Percentiles rank a stretch among this genome's conserved stretches.
These are phyloP conservation scores for Coemansia sp. DNA, from an alignment of 192 early-diverging fungal genomes.

Conservation along the genomic window DNA sequence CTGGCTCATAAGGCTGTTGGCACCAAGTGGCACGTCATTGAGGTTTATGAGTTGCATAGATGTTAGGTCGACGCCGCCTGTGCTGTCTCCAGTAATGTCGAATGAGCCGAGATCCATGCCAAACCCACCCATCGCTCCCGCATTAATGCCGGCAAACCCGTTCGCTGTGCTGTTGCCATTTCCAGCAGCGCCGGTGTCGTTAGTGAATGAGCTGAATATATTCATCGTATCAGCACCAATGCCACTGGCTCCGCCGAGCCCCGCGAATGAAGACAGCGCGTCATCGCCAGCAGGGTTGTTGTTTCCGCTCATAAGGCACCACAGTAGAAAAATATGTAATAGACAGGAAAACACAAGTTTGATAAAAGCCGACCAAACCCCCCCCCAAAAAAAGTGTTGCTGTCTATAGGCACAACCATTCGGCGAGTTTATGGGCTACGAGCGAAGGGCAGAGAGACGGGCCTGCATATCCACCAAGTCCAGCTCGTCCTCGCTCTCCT, in stretches of 20 bases:
- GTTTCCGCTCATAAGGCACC: slow-evolving; percentile 6
- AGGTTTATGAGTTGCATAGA: slow-evolving; percentile 43
- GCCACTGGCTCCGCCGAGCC: slow-evolving; percentile 20
- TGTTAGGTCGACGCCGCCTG: slow-evolving; percentile 26
- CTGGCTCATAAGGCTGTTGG: neutral
- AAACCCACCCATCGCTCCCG: slow-evolving; percentile 30
- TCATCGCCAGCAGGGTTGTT: slow-evolving; percentile 11
- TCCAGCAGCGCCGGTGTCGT: slow-evolving; percentile 15
- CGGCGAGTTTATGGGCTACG: slow-evolving; percentile 30
- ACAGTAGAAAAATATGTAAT: neutral
- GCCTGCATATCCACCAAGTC: slow-evolving; percentile 83
- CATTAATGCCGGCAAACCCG: slow-evolving; percentile 14
- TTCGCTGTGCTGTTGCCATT: neutral
- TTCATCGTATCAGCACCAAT: slow-evolving; percentile 31
- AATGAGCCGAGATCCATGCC: slow-evolving; percentile 33
- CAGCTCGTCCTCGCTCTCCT: slow-evolving; percentile 67
- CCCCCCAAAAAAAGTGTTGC: neutral
- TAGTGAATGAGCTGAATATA: slow-evolving; percentile 43
- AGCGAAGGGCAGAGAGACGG: slow-evolving; percentile 77
- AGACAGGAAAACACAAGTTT: neutral
- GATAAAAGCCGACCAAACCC: too few relatives aligned
- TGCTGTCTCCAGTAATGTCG: slow-evolving; percentile 10
- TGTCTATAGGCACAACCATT: neutral
- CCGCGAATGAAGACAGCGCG: slow-evolving; percentile 27
- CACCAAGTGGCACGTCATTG: slow-evolving; percentile 11